phyloP scores from a whole-genome alignment of 805 yeast species.

The Lachancea meyersii region DNA sequence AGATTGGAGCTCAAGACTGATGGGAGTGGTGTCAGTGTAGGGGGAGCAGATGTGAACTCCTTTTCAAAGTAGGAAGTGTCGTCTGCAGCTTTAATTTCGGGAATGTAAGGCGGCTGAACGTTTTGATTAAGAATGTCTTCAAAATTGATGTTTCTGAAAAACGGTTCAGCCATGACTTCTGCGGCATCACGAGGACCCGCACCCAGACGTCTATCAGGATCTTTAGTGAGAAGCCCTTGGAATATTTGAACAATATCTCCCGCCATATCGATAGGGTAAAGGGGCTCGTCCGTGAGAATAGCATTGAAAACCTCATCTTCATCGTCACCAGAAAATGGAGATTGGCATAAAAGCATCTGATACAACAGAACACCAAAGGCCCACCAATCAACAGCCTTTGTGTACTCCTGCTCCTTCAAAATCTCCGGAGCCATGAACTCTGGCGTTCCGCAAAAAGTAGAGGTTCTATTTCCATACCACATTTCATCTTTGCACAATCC shows the following conservation, averaged over 20 bases:
- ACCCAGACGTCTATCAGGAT: conserved; percentile 79
- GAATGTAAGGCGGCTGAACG: conserved; percentile 84
- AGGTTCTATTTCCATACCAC: conserved; percentile 80
- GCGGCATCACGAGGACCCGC: conserved; percentile 81
- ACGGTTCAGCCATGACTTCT: conserved; percentile 94
- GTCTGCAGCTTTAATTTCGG: conserved; percentile 79
- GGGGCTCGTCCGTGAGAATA: conserved; percentile 90
- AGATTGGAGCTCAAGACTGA: conserved; percentile 75
- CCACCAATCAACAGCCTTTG: conserved; percentile 99
- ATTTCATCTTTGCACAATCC: conserved; percentile 94
- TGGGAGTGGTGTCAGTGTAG: conserved; percentile 90
- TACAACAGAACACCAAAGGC: conserved; percentile 95
- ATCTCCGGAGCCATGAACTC: conserved; percentile 99
- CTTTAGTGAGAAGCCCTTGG: conserved; percentile 86
- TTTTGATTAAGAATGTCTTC: conserved; percentile 71
- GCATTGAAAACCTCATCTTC: conserved; percentile 97
- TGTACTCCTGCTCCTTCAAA: conserved; percentile 84
- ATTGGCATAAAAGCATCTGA: conserved; percentile 93
- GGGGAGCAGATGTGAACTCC: conserved; percentile 91
- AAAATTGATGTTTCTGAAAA: conserved; percentile 83
- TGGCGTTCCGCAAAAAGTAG: conserved; percentile 98
- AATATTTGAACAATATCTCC: conserved; percentile 91
- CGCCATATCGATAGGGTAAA: conserved; percentile 96
- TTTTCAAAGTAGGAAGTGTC: conserved; percentile 91
- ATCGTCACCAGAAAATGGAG: conserved; percentile 96